Conservation (phyloP, 768 basidiomycete genomes). For the Clitopilus hobsonii region DNA sequence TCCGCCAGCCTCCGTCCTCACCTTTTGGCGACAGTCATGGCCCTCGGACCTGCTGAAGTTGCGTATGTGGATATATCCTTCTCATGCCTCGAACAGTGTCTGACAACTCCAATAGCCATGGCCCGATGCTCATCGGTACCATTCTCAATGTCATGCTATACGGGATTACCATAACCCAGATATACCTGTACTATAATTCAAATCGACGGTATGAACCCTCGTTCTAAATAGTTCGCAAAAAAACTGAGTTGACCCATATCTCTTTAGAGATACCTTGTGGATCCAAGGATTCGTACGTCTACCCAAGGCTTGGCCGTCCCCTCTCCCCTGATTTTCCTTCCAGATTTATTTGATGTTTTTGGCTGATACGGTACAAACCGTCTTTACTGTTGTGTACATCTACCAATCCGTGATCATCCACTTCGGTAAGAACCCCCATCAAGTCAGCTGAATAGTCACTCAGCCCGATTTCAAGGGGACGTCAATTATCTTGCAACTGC, state of each 20-base stretch:
- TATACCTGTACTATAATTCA: not conserved
- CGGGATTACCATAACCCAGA: not conserved
- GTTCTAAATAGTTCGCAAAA: not conserved
- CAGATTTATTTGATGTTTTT: not conserved
- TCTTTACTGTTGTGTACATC: not conserved
- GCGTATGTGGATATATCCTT: not conserved
- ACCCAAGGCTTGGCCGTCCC: not conserved
- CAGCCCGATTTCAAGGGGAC: not conserved
- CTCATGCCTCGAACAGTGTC: not conserved
- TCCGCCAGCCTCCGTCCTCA: not conserved
- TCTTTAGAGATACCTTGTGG: not conserved
- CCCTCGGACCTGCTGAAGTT: not conserved
- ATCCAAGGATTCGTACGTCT: not conserved
- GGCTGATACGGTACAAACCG: not conserved
- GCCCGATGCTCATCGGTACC: not conserved
- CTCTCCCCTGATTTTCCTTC: not conserved
- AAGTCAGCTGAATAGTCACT: not conserved
- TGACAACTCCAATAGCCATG: not conserved
- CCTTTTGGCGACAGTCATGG: not conserved
- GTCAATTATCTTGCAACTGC: not conserved
- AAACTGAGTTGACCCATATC: not conserved
- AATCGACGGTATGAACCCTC: not conserved
- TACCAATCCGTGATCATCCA: not conserved
- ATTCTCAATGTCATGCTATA: not conserved
- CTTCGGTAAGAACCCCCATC: not conserved